These are phyloP conservation scores for Coelastrella sp. DNA, from an alignment of 139 green algal species.

Conservation along the genomic window DNA sequence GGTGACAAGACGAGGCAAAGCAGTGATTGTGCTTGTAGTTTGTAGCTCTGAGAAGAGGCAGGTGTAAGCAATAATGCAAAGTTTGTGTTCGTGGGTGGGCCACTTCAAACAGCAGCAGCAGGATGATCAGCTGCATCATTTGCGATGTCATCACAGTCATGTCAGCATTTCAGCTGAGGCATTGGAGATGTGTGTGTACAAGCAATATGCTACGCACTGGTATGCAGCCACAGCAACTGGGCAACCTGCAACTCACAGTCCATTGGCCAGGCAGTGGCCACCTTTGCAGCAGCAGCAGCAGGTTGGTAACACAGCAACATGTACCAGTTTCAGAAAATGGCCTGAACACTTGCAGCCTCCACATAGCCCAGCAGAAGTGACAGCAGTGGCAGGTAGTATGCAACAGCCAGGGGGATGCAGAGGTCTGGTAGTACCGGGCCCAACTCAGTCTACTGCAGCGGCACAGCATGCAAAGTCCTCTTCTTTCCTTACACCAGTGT, in stretches of 20 bases:
- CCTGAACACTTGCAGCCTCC: too few species aligned
- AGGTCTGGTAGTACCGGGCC: too few species aligned
- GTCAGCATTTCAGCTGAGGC: neutral
- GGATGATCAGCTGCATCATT: neutral
- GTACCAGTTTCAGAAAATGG: too few species aligned
- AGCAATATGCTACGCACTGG: neutral
- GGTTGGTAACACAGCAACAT: neutral
- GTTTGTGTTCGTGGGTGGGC: neutral
- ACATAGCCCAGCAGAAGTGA: too few species aligned
- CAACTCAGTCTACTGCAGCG: too few species aligned
- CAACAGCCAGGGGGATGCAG: neutral
- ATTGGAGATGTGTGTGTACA: neutral
- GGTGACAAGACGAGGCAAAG: too few species aligned
- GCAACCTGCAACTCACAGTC: neutral
- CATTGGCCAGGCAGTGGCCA: too few species aligned
- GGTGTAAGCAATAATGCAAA: too few species aligned
- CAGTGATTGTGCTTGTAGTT: too few species aligned
- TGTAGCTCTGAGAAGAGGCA: too few species aligned
- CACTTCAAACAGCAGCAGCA: neutral
- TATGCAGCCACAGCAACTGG: neutral
- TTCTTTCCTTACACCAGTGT: too few species aligned
- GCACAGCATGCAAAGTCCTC: too few species aligned
- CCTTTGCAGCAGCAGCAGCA: neutral
- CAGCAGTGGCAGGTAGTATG: neutral
- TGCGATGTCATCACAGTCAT: neutral